Conservation (phyloP, 208 protist species). For the Porcisia hertigi region DNA sequence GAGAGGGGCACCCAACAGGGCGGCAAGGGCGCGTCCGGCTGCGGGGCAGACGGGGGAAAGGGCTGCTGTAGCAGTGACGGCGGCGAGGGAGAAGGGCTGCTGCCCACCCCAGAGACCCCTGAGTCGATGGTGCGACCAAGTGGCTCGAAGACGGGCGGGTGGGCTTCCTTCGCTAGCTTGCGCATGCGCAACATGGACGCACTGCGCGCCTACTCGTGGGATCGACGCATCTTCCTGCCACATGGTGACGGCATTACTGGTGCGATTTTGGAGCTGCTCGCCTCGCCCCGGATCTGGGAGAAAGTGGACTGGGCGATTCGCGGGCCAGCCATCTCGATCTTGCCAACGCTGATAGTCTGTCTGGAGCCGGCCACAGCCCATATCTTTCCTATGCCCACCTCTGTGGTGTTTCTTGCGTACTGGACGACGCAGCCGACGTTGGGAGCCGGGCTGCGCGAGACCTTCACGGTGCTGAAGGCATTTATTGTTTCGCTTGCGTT, state of each 20-base stretch:
- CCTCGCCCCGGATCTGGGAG: conserved; percentile 82
- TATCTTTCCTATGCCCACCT: conserved; percentile 75
- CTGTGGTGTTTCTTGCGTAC: conserved; percentile 76
- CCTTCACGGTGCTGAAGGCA: conserved; percentile 70
- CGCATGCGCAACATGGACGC: conserved; percentile 68
- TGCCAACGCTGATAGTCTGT: conserved; percentile 79
- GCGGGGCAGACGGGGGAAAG: not conserved
- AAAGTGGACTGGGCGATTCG: conserved; percentile 86
- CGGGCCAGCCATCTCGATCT: conserved; percentile 68
- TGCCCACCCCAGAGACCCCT: not conserved
- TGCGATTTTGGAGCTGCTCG: conserved; percentile 55
- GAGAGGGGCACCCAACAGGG: not conserved
- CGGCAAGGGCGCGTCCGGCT: not conserved
- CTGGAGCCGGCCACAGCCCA: conserved; percentile 60
- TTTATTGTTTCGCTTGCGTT: conserved; percentile 63
- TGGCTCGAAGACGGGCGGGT: not conserved
- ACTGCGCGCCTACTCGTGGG: conserved; percentile 78
- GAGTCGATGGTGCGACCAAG: not conserved
- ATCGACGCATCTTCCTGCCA: conserved; percentile 73
- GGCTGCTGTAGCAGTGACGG: not conserved
- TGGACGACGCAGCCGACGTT: conserved; percentile 87
- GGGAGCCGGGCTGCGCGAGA: conserved; percentile 75
- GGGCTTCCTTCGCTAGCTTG: conserved; percentile 26
- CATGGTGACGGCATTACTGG: conserved; percentile 43
- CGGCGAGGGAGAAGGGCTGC: conserved; percentile 1